A percentile compares a stretch with the other conserved stretches of the same genome.
These are phyloP conservation scores for Tritrichomonas musculus DNA, from an alignment of 208 protist genomes.

Conservation along the genomic window DNA sequence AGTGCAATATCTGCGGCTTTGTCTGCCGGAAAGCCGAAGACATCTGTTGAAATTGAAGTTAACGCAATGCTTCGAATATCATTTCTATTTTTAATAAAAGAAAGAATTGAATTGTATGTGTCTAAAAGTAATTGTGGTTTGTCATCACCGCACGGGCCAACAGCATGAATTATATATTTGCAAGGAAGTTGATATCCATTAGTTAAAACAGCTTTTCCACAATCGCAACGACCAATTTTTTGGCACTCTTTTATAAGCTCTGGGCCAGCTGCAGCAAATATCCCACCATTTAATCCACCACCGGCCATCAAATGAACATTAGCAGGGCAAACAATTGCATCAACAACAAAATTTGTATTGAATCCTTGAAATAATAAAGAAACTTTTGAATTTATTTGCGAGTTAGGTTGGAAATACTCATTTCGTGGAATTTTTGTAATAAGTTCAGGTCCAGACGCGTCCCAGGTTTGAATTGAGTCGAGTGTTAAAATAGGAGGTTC, in stretches of 20 bases:
- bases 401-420: background rate
- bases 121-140: slow-evolving; percentile 52
- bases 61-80: slow-evolving; percentile 60
- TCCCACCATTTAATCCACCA: slow-evolving; percentile 65
- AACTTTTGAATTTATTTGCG: background rate
- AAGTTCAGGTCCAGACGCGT: background rate
- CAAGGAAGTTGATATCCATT: slow-evolving; percentile 63
- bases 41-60: slow-evolving; percentile 66
- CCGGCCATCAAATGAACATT: slow-evolving; percentile 60
- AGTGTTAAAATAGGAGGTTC: background rate
- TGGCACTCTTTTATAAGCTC: slow-evolving; percentile 60
- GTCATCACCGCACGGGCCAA: slow-evolving; percentile 65
- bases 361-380: slow-evolving; percentile 41
- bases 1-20: slow-evolving; percentile 59
- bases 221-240: slow-evolving; percentile 52
- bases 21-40: slow-evolving; percentile 67
- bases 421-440: background rate
- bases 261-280: slow-evolving; percentile 61
- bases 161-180: slow-evolving; percentile 64
- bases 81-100: slow-evolving; percentile 51
- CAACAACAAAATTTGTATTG: slow-evolving; percentile 56
- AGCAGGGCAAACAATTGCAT: slow-evolving; percentile 69
- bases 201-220: slow-evolving; percentile 58
- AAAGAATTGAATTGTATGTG: slow-evolving; percentile 60
- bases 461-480: background rate